phyloP scores from a whole-genome alignment of 2,329 filamentous ascomycete species.

The Annulohypoxylon truncatum region DNA sequence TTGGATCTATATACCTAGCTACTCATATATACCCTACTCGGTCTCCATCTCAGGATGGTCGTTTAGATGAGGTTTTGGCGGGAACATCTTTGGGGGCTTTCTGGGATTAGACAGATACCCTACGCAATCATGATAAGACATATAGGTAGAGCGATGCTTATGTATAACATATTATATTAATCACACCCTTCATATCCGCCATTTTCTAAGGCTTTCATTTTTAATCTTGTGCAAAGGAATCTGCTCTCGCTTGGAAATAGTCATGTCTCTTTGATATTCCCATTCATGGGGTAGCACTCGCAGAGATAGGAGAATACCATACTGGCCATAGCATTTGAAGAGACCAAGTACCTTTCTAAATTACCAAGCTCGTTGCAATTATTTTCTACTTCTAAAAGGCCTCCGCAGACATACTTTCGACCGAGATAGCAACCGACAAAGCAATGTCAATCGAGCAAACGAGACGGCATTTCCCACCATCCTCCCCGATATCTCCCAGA shows the following conservation, averaged over 20 bases:
- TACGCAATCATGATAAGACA: conserved; percentile 10
- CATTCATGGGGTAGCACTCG: not conserved
- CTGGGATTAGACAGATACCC: conserved; percentile 27
- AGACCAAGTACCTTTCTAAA: too few species aligned
- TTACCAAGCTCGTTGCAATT: not conserved
- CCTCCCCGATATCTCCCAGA: not conserved
- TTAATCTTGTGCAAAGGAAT: not conserved
- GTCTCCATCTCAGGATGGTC: not conserved
- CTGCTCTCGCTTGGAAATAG: not conserved
- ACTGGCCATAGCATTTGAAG: too few species aligned
- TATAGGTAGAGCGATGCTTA: not conserved
- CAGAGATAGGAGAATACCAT: not conserved
- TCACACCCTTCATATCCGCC: not conserved
- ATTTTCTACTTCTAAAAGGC: not conserved
- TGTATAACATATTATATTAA: conserved; percentile 2
- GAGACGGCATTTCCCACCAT: not conserved
- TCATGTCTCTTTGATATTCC: not conserved
- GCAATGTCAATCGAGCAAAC: not conserved
- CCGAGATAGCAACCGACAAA: not conserved
- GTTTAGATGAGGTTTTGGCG: conserved; percentile 9
- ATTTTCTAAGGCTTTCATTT: not conserved
- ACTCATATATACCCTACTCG: conserved; percentile 20
- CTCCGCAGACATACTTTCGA: not conserved
- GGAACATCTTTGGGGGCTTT: conserved; percentile 14
- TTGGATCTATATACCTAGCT: conserved; percentile 9